These are phyloP conservation scores for Trichoderma koningiopsis DNA, from an alignment of 2,329 filamentous ascomycete genomes.

Conservation along the genomic window DNA sequence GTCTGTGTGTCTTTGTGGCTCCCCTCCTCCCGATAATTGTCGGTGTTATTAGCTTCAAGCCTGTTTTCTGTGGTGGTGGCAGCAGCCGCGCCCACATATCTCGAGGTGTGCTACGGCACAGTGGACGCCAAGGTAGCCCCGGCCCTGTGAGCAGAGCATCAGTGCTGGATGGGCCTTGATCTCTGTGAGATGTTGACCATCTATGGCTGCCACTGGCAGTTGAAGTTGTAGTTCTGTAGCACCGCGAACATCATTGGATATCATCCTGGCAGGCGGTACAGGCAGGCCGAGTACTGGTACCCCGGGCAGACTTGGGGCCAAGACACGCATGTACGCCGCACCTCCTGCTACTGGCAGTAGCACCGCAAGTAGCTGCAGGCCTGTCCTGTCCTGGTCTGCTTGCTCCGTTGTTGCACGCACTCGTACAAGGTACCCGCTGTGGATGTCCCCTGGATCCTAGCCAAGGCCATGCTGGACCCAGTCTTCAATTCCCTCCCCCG, in stretches of 20 bases:
- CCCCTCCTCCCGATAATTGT: slow-evolving; percentile 1
- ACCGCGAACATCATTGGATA: background rate
- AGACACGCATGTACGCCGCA: background rate
- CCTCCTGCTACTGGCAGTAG: background rate
- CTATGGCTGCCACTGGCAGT: background rate
- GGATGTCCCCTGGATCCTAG: background rate
- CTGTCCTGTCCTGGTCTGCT: background rate
- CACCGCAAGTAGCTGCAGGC: background rate
- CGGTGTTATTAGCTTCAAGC: slow-evolving; percentile 17
- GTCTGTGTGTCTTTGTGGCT: slow-evolving; percentile 1
- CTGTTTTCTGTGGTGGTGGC: background rate
- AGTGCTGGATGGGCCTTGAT: slow-evolving; percentile 12
- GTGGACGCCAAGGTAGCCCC: background rate
- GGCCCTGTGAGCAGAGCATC: slow-evolving; percentile 9
- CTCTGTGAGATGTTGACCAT: background rate
- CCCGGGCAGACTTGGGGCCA: background rate
- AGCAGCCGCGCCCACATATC: background rate
- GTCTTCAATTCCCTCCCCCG: slow-evolving; percentile 5
- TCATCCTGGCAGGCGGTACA: background rate
- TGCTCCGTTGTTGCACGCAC: slow-evolving; percentile 13
- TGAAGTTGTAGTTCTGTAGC: background rate
- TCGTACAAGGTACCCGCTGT: slow-evolving; percentile 16
- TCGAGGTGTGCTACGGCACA: background rate
- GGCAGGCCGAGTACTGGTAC: slow-evolving; percentile 10
- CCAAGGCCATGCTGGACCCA: background rate